Conservation (phyloP, 2,329 filamentous ascomycete species). For the Colletotrichum godetiae region DNA sequence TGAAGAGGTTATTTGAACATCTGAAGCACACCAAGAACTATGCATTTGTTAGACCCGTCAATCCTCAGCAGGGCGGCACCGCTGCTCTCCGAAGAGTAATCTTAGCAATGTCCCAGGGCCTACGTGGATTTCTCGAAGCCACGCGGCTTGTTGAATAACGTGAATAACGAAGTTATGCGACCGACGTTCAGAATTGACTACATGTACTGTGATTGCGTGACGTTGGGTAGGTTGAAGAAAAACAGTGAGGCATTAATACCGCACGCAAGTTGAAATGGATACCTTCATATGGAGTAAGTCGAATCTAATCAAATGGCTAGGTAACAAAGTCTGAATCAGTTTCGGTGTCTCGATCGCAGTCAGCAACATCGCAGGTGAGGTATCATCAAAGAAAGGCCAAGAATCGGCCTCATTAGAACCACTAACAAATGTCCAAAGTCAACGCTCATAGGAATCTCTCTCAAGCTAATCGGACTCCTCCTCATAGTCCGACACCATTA, state of each 20-base stretch:
- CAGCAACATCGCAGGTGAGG: background rate
- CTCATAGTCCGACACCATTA: background rate
- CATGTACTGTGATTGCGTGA: background rate
- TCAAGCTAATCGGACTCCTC: background rate
- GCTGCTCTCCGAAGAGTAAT: background rate
- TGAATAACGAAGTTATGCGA: background rate
- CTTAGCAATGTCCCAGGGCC: background rate
- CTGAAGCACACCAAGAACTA: background rate
- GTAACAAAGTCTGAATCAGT: background rate
- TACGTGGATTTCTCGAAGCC: background rate
- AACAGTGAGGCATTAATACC: no score
- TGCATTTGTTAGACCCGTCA: background rate
- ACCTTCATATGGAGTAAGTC: background rate
- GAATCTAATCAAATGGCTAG: background rate
- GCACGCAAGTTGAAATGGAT: background rate
- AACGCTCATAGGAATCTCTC: background rate
- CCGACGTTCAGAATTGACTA: background rate
- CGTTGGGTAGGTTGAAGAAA: background rate
- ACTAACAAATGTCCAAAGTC: background rate
- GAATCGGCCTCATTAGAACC: background rate
- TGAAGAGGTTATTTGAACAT: slow-evolving; percentile 9
- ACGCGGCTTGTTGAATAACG: background rate
- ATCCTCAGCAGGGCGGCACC: background rate
- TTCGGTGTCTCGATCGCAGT: background rate
- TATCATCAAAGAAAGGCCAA: background rate